Conservation (phyloP, 208 protist genomes). For the Acanthamoeba royreba region DNA sequence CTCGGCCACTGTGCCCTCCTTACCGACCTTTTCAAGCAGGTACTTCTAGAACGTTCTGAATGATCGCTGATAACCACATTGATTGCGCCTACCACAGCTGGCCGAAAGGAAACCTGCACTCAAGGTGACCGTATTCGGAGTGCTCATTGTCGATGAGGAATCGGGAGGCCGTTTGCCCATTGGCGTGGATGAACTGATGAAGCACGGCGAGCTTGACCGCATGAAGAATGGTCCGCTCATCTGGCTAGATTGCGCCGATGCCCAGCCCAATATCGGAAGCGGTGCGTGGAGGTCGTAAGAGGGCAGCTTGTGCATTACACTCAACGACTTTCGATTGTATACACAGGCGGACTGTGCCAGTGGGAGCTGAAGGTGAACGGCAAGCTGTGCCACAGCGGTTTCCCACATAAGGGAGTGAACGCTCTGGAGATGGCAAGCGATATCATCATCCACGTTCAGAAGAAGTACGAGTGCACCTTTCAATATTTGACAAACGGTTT, state of each 20-base stretch:
- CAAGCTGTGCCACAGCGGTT: slow-evolving; percentile 76
- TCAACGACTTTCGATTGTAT: background rate
- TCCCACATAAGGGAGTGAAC: slow-evolving; percentile 73
- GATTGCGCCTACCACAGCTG: too few relatives aligned
- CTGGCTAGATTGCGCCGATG: slow-evolving; percentile 76
- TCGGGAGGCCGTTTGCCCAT: slow-evolving; percentile 56
- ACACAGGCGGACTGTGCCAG: slow-evolving; percentile 59
- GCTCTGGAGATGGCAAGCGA: slow-evolving; percentile 69
- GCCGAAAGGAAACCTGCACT: slow-evolving; percentile 64
- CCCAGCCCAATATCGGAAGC: slow-evolving; percentile 60
- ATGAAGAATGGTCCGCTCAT: slow-evolving; percentile 59
- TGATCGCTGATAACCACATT: too few relatives aligned
- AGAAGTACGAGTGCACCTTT: too few relatives aligned
- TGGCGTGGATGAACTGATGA: slow-evolving; percentile 49
- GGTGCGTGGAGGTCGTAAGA: background rate
- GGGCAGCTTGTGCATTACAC: too few relatives aligned
- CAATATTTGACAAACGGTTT: too few relatives aligned
- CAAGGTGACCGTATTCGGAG: slow-evolving; percentile 66
- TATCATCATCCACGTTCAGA: slow-evolving; percentile 58
- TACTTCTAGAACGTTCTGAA: too few relatives aligned
- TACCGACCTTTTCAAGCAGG: slow-evolving; percentile 68
- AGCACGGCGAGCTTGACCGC: slow-evolving; percentile 63
- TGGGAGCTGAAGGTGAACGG: slow-evolving; percentile 74
- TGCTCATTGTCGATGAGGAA: slow-evolving; percentile 80
- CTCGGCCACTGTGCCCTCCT: slow-evolving; percentile 77